Percentiles rank a stretch among this genome's conserved stretches.
Conservation (phyloP, 2,329 filamentous ascomycete species). For the Fusarium austroafricanum region DNA sequence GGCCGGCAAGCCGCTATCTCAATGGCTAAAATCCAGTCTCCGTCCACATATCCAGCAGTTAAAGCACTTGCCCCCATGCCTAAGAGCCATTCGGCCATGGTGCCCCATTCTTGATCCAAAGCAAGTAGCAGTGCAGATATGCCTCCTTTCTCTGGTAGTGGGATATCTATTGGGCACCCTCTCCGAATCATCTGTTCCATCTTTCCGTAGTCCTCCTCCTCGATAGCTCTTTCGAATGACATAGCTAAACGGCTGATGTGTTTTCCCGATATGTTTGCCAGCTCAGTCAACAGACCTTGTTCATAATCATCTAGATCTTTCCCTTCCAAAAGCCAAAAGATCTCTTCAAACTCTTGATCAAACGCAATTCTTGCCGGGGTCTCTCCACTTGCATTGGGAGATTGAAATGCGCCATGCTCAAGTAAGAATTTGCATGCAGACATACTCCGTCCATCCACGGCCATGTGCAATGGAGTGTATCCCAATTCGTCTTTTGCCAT, state of each 20-base stretch:
- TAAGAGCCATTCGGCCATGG: neutral
- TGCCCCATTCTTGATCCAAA: neutral
- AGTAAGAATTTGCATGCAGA: neutral
- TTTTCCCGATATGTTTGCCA: neutral
- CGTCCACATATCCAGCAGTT: neutral
- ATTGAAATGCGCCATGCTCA: neutral
- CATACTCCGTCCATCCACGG: neutral
- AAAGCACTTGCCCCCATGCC: conserved; percentile 48
- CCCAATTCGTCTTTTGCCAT: neutral
- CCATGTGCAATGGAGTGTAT: conserved; percentile 1
- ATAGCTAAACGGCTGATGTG: neutral
- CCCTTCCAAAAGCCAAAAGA: neutral
- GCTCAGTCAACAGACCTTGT: no score
- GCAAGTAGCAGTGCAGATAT: neutral
- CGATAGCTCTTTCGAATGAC: neutral
- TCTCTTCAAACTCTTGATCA: neutral
- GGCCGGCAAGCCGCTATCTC: neutral
- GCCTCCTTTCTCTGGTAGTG: neutral
- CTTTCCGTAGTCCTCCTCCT: neutral
- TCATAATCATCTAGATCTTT: no score
- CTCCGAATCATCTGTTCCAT: conserved; percentile 42
- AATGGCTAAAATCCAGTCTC: neutral
- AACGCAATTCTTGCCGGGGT: neutral
- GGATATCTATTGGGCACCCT: neutral
- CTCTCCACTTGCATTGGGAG: neutral